phyloP scores from a whole-genome alignment of 2,329 filamentous ascomycete species.

The Cyphellophora europaea region DNA sequence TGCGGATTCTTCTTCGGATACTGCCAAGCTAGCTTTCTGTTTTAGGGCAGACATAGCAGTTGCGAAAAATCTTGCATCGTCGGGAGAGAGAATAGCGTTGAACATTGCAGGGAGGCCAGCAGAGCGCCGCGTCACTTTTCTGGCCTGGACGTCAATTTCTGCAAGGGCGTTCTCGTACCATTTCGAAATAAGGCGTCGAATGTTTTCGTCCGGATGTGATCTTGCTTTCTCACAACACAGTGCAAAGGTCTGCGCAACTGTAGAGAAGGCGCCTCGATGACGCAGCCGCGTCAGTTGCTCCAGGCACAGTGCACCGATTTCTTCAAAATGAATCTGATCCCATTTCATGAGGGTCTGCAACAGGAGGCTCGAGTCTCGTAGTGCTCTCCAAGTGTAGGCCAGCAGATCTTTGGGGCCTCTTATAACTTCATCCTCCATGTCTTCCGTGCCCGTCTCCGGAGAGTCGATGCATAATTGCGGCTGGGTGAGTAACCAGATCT shows the following conservation, averaged over 20 bases:
- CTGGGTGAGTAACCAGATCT: constrained; percentile 69
- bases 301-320: constrained; percentile 67
- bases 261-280: constrained; percentile 87
- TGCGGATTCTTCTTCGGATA: constrained; percentile 20
- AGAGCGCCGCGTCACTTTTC: constrained; percentile 75
- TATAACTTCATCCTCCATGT: constrained; percentile 58
- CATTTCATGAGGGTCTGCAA: constrained; percentile 51
- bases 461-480: constrained; percentile 85
- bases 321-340: constrained; percentile 50
- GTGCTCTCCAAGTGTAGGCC: constrained; percentile 87
- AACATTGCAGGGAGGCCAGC: constrained; percentile 85
- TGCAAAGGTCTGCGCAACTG: constrained; percentile 80
- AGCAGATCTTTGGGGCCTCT: constrained; percentile 76
- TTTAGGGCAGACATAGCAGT: constrained; percentile 46
- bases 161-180: constrained; percentile 68
- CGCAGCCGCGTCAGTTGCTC: constrained; percentile 72
- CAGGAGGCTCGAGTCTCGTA: constrained; percentile 85
- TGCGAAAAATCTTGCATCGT: constrained; percentile 49
- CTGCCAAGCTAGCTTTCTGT: constrained; percentile 6
- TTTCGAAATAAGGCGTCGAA: constrained; percentile 42
- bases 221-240: constrained; percentile 63
- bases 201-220: constrained; percentile 36
- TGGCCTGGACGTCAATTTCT: constrained; percentile 65
- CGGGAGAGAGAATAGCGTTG: constrained; percentile 66
- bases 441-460: constrained; percentile 67